Base-by-base conservation (phyloP, 2,329 filamentous ascomycete species). In the Shiraia bambusicola region DNA sequence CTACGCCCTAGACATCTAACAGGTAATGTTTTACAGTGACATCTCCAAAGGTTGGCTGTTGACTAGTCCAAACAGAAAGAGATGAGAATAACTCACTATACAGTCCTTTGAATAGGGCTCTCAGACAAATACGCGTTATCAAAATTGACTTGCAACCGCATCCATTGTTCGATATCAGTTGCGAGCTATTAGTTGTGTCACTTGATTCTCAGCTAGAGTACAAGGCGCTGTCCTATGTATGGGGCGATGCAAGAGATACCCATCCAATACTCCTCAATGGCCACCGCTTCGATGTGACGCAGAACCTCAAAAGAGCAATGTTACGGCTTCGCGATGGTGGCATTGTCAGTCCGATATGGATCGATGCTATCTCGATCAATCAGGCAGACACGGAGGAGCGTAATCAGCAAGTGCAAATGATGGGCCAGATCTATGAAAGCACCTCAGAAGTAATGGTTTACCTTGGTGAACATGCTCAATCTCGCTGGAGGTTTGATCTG, bases 201-300 rank as follows among this genome's bases (percentile, higher is more conserved):
- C 34, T 50, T 4, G 32, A 43, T 12, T 28, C 28, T 7, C 37
- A 41, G 2, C 37, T 33, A 7, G 16, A 32, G 5, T 51, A 51
- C 32, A 27, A 32, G 28, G 42, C 47, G 8, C 42, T 54, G 2
- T 51, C 50, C 7, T 54, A 51, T 22, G 42, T 42, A 11, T 54
- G 48, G 45, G 45, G 48, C 11, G 35, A 49, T 32, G 24, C 39
- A 19, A 34, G 22, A 7, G 31, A 35, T 7, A 47, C 37, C 4
- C 28, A 37, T 2, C 29, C 36, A 7, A 47, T 54, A 19, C 38
- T 28, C 3, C 14, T 47, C 8, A 42, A 50, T 22, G 40, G 32
- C 14, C 26, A 29, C 9, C 30, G 17, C 9, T 35, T 45, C 4
- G 29, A 42, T 14, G 34, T 54, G 25, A 46, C 45, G 14, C 19